These are phyloP conservation scores for Paragyromitra xinjiangensis DNA, from an alignment of 495 filamentous ascomycete species.

Conservation along the genomic window DNA sequence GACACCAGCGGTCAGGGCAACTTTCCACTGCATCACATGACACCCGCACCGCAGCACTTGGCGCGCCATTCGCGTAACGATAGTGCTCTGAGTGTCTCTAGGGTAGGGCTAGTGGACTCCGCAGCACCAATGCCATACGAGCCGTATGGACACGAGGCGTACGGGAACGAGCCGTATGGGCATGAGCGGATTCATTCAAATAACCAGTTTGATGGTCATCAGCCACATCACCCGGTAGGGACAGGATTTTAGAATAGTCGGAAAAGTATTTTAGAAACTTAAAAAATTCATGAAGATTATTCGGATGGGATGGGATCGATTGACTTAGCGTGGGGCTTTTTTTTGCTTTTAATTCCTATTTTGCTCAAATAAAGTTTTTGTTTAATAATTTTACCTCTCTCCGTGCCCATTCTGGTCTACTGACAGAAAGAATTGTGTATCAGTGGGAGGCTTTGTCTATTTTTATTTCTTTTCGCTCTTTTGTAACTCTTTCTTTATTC, in stretches of 20 bases:
- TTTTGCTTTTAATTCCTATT: constrained; percentile 28
- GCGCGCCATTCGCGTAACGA: constrained; percentile 22
- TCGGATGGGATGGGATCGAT: constrained; percentile 37
- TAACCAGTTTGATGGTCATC: constrained; percentile 30
- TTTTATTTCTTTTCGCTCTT: constrained; percentile 1
- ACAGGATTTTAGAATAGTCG: constrained; percentile 25
- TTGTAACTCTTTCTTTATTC: constrained; percentile 1
- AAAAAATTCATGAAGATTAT: constrained; percentile 47
- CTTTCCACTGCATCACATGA: constrained; percentile 52
- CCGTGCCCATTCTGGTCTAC: constrained; percentile 10
- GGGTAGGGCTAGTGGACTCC: constrained; percentile 20
- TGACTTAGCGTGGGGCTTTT: constrained; percentile 39
- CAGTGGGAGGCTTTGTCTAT: constrained; percentile 22
- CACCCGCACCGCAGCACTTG: constrained; percentile 40
- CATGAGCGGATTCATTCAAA: constrained; percentile 20
- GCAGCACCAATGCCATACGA: constrained; percentile 50
- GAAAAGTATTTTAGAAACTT: constrained; percentile 27
- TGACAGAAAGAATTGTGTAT: constrained; percentile 1
- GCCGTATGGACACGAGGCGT: constrained; percentile 32
- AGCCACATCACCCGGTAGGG: constrained; percentile 1
- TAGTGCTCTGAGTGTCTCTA: constrained; percentile 25
- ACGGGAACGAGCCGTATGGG: constrained; percentile 7
- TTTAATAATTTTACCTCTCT: constrained; percentile 47
- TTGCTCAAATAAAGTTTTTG: constrained; percentile 40
- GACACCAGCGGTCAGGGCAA: constrained; percentile 41